Conservation (phyloP, 1,139 yeast species). For the Komagataea norvegica region DNA sequence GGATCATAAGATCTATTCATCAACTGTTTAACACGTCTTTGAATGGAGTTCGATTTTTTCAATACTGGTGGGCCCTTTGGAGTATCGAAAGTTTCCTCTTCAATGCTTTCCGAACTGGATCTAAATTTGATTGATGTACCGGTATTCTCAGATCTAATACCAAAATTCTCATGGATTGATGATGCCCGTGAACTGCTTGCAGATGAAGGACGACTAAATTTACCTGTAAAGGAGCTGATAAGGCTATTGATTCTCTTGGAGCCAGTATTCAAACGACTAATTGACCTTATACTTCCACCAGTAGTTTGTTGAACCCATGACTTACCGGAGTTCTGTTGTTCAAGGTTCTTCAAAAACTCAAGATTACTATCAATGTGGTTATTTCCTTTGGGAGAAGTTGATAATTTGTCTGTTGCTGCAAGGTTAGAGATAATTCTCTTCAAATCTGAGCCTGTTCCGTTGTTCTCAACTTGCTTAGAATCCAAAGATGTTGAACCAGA, state of each 20-base stretch:
- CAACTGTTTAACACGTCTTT: constrained; percentile 61
- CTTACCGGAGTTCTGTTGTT: constrained; percentile 34
- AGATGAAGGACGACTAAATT: constrained; percentile 24
- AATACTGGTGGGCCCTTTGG: constrained; percentile 34
- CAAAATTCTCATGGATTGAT: constrained; percentile 24
- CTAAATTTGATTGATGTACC: constrained; percentile 15
- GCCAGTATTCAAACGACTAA: constrained; percentile 28
- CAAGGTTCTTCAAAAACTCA: constrained; percentile 55
- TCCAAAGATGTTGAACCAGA: constrained; percentile 7
- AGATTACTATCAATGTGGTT: constrained; percentile 38
- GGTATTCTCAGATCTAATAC: constrained; percentile 13
- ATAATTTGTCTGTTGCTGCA: constrained; percentile 25
- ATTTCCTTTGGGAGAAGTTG: constrained; percentile 30
- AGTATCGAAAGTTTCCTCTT: constrained; percentile 17
- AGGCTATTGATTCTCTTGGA: constrained; percentile 18
- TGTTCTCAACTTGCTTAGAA: constrained; percentile 6
- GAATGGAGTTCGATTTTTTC: constrained; percentile 44
- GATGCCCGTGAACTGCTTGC: constrained; percentile 26
- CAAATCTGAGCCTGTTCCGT: constrained; percentile 15
- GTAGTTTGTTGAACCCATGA: constrained; percentile 80
- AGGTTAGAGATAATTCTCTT: constrained; percentile 30
- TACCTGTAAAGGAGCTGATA: constrained; percentile 25
- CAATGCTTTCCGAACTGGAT: constrained; percentile 23
- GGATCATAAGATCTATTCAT: constrained; percentile 44
- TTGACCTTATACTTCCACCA: constrained; percentile 50